Percentiles rank a stretch among this genome's conserved stretches.
These are phyloP conservation scores for Pseudogymnoascus pannorum DNA, from an alignment of 2,329 filamentous ascomycete genomes.

Conservation along the genomic window DNA sequence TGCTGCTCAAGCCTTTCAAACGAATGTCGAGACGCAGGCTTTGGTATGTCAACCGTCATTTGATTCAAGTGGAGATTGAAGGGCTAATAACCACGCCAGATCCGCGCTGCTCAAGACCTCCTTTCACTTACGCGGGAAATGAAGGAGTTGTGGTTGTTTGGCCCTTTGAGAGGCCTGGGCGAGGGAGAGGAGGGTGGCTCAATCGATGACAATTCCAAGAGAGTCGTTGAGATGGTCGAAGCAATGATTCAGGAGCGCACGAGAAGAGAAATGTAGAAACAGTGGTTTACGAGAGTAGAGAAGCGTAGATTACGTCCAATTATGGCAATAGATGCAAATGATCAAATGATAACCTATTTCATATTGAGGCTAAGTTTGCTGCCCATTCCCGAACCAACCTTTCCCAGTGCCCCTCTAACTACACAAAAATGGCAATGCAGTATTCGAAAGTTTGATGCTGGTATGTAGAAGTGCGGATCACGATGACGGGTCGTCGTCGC, in stretches of 20 bases:
- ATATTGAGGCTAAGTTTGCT: not conserved
- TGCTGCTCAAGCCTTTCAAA: slow-evolving; percentile 25
- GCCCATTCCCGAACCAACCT: not conserved
- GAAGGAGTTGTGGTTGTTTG: slow-evolving; percentile 44
- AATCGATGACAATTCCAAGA: slow-evolving; percentile 33
- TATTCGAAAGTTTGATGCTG: not conserved
- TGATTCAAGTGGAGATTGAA: not conserved
- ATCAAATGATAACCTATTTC: slow-evolving; percentile 1
- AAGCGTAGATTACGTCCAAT: not conserved
- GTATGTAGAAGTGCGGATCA: slow-evolving; percentile 8
- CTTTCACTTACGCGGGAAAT: slow-evolving; percentile 41
- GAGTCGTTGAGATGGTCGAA: slow-evolving; percentile 24
- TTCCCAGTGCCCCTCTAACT: not conserved
- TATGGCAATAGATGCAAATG: not conserved
- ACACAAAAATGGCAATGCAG: slow-evolving; percentile 6
- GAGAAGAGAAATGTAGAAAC: not conserved
- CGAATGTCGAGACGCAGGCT: slow-evolving; percentile 28
- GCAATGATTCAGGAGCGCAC: slow-evolving; percentile 19
- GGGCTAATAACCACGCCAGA: slow-evolving; percentile 16
- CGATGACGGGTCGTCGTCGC: not conserved
- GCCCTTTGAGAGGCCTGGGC: slow-evolving; percentile 38
- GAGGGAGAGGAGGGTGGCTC: slow-evolving; percentile 35
- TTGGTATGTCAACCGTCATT: slow-evolving; percentile 20
- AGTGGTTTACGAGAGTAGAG: not conserved
- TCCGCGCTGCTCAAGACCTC: slow-evolving; percentile 34